Evolutionary conservation across 1,284 basidiomycete species (phyloP), one percentile per base, ranked within the genome.

Genomic region (Takashimella tepidaria): DNA sequence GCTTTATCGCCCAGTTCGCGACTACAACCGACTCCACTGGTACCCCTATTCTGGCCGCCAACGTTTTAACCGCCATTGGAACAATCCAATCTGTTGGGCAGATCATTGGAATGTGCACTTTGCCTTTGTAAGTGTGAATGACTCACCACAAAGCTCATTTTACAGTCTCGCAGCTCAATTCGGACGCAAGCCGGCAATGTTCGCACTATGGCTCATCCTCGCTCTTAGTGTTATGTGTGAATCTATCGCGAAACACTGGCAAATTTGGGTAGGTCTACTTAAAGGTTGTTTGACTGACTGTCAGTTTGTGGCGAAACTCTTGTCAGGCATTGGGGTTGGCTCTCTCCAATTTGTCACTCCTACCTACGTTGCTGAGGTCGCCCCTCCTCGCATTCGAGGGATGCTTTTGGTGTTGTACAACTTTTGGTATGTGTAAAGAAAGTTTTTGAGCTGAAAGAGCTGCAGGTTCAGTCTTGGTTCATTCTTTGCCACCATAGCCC

Each of bases 311-410:
- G 66, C 64, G 11, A 68, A 69, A 47, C 44, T 67, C 16, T 55
- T 62, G 44, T 61, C 62, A 10, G 66, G 66, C 10, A 63, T 54
- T 26, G 67, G 58, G 11, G 67, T 69, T 19, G 67, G 66, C 10
- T 57, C 51, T 19, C 56, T 68, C 4, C 66, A 70, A 45, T 63
- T 63, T n/a, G 51, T 68, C 45, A 67, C 63, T n/a, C 58, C 58
- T 1, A 56, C 52, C 54, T 67, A 64, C 55, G 55, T 66, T 23
- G 56, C 63, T 19, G 68, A 70, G 47, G 50, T 68, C 21, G 58
- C 62, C 6, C 64, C 68, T 0, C 43, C 63, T 3, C 56, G 62
- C 12, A 62, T 62, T 20, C 51, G 66, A 45, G 68, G 67, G n/a
- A 59, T 58, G 46, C 50, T 69, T 1, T 43, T 64, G 42, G 58